Percentiles rank a stretch among this genome's conserved stretches.
These are phyloP conservation scores for Globisporangium nodosum DNA, from an alignment of 352 stramenopile genomes.

Conservation along the genomic window DNA sequence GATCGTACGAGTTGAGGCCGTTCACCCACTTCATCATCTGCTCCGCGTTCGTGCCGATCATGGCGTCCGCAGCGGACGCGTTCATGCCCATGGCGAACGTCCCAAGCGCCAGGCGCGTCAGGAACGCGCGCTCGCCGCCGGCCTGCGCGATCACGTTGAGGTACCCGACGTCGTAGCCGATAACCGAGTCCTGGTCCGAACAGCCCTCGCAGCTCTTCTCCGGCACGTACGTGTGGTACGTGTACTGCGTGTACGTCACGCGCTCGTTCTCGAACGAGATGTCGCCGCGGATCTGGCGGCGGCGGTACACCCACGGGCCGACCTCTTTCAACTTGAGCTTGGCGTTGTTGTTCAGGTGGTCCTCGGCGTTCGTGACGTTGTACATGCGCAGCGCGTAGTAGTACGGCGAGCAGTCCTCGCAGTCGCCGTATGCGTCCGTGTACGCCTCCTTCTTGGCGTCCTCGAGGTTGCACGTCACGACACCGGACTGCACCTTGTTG, in stretches of 20 bases:
- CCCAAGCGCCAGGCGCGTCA: slow-evolving; percentile 10
- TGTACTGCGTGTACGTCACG: slow-evolving; percentile 25
- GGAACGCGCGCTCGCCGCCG: slow-evolving; percentile 19
- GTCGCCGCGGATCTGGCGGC: slow-evolving; percentile 24
- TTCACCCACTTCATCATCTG: slow-evolving; percentile 20
- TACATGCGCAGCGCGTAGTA: slow-evolving; percentile 42
- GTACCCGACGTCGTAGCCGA: slow-evolving; percentile 23
- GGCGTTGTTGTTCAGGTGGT: slow-evolving; percentile 22
- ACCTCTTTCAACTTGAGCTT: slow-evolving; percentile 24
- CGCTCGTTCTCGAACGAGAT: slow-evolving; percentile 13
- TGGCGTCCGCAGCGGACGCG: background rate
- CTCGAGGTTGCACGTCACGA: slow-evolving; percentile 31
- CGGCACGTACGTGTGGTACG: slow-evolving; percentile 21
- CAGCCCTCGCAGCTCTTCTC: slow-evolving; percentile 14
- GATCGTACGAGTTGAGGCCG: slow-evolving; percentile 17
- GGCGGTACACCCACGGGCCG: slow-evolving; percentile 31
- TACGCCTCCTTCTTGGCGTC: slow-evolving; percentile 29
- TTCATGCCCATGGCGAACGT: slow-evolving; percentile 4
- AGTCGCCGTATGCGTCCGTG: slow-evolving; percentile 48
- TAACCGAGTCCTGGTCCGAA: slow-evolving; percentile 16
- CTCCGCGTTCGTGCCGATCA: slow-evolving; percentile 10
- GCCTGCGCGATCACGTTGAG: slow-evolving; percentile 22
- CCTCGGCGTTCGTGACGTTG: slow-evolving; percentile 28
- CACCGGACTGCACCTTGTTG: slow-evolving; percentile 31
- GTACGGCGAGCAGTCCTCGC: slow-evolving; percentile 48